These are phyloP conservation scores for Arthrobotrys megalospora DNA, from an alignment of 2,329 filamentous ascomycete genomes.

Conservation along the genomic window DNA sequence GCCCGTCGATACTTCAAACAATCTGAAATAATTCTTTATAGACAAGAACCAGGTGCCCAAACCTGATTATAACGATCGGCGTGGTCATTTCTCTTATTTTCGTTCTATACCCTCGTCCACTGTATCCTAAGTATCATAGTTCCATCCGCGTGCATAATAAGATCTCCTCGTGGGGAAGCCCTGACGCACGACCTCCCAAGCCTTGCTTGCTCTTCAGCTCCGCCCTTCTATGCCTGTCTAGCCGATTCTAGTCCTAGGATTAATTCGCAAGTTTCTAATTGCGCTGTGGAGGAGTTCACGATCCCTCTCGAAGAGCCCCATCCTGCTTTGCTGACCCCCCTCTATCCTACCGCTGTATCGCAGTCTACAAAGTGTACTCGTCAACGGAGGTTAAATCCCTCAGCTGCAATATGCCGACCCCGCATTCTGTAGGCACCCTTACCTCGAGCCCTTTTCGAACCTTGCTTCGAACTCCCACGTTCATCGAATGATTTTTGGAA, in stretches of 20 bases:
- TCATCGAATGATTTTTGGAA: constrained; percentile 30
- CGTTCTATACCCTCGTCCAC: constrained; percentile 57
- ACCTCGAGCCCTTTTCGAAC: constrained; percentile 35
- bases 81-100: constrained; percentile 30
- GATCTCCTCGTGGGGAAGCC: constrained; percentile 53
- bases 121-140: constrained; percentile 60
- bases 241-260: constrained; percentile 35
- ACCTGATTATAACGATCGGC: constrained; percentile 55
- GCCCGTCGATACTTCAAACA: constrained; percentile 99
- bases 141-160: constrained; percentile 53
- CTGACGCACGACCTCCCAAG: constrained; percentile 39
- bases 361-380: constrained; percentile 17
- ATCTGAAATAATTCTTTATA: constrained; percentile 96
- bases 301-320: constrained; percentile 42
- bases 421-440: constrained; percentile 60
- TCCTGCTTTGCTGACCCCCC: constrained; percentile 38
- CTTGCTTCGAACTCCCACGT: constrained; percentile 50
- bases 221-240: constrained; percentile 33
- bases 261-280: constrained; percentile 22
- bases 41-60: constrained; percentile 72
- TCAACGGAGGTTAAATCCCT: constrained; percentile 56
- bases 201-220: constrained; percentile 34
- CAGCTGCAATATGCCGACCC: constrained; percentile 59
- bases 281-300: constrained; percentile 38
- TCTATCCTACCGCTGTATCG: constrained; percentile 7